Evolutionary conservation across 352 stramenopile species (phyloP).

Genomic region (Globisporangium emineosum): DNA sequence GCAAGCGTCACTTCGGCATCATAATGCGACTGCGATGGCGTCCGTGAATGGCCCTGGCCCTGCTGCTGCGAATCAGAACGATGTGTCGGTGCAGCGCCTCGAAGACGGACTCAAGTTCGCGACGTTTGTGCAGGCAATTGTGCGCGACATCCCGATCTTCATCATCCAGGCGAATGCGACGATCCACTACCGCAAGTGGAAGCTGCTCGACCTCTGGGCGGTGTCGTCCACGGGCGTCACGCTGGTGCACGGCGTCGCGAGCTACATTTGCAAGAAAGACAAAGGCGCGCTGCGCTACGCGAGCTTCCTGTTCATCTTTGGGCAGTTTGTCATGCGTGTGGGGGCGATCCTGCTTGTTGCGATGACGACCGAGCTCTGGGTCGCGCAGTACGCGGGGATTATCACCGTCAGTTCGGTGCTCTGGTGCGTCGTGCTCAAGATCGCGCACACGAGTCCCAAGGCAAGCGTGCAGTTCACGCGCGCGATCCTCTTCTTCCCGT

Average conservation of each 20-base stretch:
- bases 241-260: slow-evolving; percentile 37
- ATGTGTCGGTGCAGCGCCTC: slow-evolving; percentile 21
- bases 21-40: slow-evolving; percentile 2
- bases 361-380: slow-evolving; percentile 47
- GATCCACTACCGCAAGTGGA: slow-evolving; percentile 81
- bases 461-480: slow-evolving; percentile 36
- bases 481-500: slow-evolving; percentile 58
- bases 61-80: background rate
- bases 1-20: background rate
- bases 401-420: slow-evolving; percentile 38
- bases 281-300: slow-evolving; percentile 26
- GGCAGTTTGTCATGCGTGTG: slow-evolving; percentile 59
- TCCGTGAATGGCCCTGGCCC: background rate
- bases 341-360: slow-evolving; percentile 63
- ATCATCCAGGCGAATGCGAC: slow-evolving; percentile 72
- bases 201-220: slow-evolving; percentile 57
- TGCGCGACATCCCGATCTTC: slow-evolving; percentile 72
- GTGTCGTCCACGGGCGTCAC: slow-evolving; percentile 51
- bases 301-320: slow-evolving; percentile 43
- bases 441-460: slow-evolving; percentile 35
- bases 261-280: slow-evolving; percentile 50
- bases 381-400: slow-evolving; percentile 32
- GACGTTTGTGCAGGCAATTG: slow-evolving; percentile 63
- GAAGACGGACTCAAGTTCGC: slow-evolving; percentile 38
- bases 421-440: slow-evolving; percentile 28